These are phyloP conservation scores for Hibiscus syriacus DNA, from an alignment of 345 rosid species.

Conservation along the genomic window DNA sequence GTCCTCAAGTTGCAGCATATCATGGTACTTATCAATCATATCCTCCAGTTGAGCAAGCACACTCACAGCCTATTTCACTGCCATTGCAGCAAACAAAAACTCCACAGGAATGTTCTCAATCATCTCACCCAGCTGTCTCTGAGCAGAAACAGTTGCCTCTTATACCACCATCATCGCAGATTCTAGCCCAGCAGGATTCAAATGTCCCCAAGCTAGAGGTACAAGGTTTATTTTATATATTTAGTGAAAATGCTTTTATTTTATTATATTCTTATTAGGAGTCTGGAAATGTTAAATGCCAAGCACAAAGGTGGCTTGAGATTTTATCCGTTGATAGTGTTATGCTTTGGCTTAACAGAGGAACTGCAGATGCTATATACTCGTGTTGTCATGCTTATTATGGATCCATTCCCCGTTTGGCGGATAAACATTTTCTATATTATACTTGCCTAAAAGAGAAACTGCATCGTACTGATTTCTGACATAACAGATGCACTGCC, in stretches of 20 bases:
- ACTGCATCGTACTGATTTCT: not conserved
- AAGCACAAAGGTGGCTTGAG: not conserved
- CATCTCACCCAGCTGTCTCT: slow-evolving; percentile 29
- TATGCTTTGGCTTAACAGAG: slow-evolving; percentile 1
- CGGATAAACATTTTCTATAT: not conserved
- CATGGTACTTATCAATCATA: slow-evolving; percentile 29
- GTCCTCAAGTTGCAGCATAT: slow-evolving; percentile 30
- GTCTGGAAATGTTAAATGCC: not conserved
- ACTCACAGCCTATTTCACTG: slow-evolving; percentile 24
- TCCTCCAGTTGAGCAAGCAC: slow-evolving; percentile 29
- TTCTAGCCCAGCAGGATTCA: slow-evolving; percentile 30
- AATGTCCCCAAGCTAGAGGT: slow-evolving; percentile 36
- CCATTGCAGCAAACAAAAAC: slow-evolving; percentile 29
- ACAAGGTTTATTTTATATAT: not conserved
- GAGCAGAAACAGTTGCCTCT: slow-evolving; percentile 30
- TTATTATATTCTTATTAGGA: not conserved
- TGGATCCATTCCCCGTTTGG: not conserved
- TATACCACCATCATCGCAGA: slow-evolving; percentile 21
- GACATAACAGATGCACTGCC: not conserved
- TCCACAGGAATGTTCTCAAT: slow-evolving; percentile 35
- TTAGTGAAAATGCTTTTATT: not conserved
- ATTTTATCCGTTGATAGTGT: too few species aligned
- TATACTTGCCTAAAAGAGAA: not conserved
- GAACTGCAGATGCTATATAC: not conserved
- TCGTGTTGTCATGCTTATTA: not conserved